These are phyloP conservation scores for Balakata baccata DNA, from an alignment of 345 rosid genomes.

Conservation along the genomic window DNA sequence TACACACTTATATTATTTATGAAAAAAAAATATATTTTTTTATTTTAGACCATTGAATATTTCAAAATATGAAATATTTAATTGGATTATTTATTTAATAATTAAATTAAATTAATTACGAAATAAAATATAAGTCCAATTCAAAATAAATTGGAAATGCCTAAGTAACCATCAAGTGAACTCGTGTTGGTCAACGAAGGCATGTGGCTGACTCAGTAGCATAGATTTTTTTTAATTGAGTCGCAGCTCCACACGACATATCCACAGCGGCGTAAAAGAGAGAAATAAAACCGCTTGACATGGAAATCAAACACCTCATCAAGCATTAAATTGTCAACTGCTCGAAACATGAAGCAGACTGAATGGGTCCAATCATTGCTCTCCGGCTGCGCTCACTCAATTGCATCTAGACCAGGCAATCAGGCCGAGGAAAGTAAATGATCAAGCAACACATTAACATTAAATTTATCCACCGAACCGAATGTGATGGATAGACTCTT, in stretches of 20 bases:
- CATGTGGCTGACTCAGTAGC: no score
- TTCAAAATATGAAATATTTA: no score
- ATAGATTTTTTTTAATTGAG: no score
- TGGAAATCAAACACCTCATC: background rate
- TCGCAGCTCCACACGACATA: background rate
- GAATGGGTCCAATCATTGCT: background rate
- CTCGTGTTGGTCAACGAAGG: background rate
- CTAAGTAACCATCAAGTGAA: background rate
- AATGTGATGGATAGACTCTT: background rate
- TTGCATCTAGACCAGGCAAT: background rate
- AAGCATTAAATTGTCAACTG: background rate
- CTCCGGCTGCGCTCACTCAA: background rate
- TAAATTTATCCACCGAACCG: background rate
- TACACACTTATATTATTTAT: no score
- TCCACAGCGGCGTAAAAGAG: background rate
- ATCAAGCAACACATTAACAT: background rate
- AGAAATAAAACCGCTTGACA: background rate
- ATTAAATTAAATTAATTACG: no score
- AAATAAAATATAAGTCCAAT: no score
- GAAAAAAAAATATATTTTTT: no score
- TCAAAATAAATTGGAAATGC: background rate
- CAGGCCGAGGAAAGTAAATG: background rate
- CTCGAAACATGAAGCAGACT: background rate
- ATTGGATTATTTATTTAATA: no score
- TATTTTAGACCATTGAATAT: no score